phyloP scores from a whole-genome alignment of 2,329 filamentous ascomycete genomes.

The Sporothrix euskadiensis region DNA sequence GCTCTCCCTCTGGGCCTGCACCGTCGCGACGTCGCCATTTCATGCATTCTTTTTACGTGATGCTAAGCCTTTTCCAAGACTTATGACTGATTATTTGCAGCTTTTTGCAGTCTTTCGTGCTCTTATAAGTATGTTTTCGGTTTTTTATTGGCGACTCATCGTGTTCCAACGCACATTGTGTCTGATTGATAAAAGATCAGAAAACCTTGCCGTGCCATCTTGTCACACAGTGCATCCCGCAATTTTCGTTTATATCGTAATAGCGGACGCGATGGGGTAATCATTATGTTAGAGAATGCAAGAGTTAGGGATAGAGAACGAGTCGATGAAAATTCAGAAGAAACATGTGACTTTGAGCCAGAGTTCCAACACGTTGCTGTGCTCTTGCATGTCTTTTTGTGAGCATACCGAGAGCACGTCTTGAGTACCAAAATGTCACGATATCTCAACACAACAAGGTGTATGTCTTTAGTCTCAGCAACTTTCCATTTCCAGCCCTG shows the following conservation, averaged over 20 bases:
- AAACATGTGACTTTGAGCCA: neutral
- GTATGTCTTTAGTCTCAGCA: neutral
- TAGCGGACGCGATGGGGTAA: conserved; percentile 29
- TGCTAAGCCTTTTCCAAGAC: conserved; percentile 20
- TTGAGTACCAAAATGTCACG: conserved; percentile 9
- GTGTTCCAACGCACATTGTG: neutral
- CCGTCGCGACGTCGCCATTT: neutral
- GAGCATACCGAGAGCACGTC: neutral
- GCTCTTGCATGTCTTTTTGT: neutral
- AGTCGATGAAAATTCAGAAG: too few relatives aligned
- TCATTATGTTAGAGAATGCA: conserved; percentile 26
- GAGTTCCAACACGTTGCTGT: neutral
- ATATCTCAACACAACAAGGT: neutral
- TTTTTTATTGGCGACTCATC: neutral
- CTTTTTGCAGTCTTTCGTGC: neutral
- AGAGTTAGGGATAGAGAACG: neutral
- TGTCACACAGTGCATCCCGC: neutral
- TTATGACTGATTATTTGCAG: conserved; percentile 14
- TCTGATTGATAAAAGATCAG: neutral
- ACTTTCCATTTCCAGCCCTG: neutral
- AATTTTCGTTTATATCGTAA: neutral
- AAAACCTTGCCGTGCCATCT: neutral
- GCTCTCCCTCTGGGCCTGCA: neutral
- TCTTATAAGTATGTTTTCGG: neutral
- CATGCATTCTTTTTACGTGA: conserved; percentile 23